Conservation (phyloP, 2,329 filamentous ascomycete species). For the Macroventuria anomochaeta region DNA sequence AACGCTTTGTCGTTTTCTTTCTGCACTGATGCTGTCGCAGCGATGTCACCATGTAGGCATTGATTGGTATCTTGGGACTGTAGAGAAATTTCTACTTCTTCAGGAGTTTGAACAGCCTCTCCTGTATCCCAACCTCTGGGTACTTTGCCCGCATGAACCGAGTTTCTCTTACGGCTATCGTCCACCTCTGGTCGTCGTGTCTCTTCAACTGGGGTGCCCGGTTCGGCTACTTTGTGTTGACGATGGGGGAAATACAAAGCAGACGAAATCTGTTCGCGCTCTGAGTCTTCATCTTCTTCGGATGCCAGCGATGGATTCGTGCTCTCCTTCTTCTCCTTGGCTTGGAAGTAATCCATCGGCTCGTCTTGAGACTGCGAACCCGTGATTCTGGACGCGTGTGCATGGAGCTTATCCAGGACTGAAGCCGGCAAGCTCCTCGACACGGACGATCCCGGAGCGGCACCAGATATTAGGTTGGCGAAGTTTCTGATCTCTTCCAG, state of each 20-base stretch:
- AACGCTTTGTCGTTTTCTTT: slow-evolving; percentile 51
- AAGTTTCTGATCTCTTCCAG: slow-evolving; percentile 65
- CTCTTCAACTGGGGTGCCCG: slow-evolving; percentile 33
- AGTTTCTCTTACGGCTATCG: slow-evolving; percentile 33
- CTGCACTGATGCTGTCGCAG: slow-evolving; percentile 48
- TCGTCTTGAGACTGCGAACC: slow-evolving; percentile 30
- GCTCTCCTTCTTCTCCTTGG: slow-evolving; percentile 24
- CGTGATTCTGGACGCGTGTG: slow-evolving; percentile 24
- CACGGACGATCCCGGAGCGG: slow-evolving; percentile 55
- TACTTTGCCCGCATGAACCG: slow-evolving; percentile 37
- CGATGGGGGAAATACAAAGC: slow-evolving; percentile 83
- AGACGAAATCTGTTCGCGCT: slow-evolving; percentile 86
- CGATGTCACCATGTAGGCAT: slow-evolving; percentile 66
- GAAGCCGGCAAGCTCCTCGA: slow-evolving; percentile 58
- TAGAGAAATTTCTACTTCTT: slow-evolving; percentile 68
- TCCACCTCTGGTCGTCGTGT: slow-evolving; percentile 35
- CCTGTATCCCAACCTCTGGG: slow-evolving; percentile 38
- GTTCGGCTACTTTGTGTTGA: slow-evolving; percentile 54
- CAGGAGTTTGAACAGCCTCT: slow-evolving; percentile 44
- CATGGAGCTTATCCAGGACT: slow-evolving; percentile 44
- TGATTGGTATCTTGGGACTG: slow-evolving; percentile 66
- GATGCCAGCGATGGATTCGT: slow-evolving; percentile 38
- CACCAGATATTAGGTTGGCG: slow-evolving; percentile 58
- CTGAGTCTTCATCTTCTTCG: slow-evolving; percentile 68
- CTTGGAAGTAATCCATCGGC: slow-evolving; percentile 40